These are phyloP conservation scores for Ophiocordyceps sinensis DNA, from an alignment of 2,329 filamentous ascomycete genomes.

Conservation along the genomic window DNA sequence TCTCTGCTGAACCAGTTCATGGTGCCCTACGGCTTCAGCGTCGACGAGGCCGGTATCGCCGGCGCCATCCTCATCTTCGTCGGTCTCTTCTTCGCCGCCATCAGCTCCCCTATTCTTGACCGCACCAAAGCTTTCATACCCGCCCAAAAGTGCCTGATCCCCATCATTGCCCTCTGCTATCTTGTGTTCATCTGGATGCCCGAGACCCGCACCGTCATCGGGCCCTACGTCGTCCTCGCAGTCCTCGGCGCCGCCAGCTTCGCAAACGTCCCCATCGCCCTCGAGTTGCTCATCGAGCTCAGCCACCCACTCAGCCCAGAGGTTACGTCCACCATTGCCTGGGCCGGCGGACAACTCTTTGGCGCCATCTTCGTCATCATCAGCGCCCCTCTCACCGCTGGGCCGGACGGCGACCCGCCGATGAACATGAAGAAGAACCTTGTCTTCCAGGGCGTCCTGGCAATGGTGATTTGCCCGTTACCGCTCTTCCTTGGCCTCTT, in stretches of 20 bases:
- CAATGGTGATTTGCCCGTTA: constrained; percentile 47
- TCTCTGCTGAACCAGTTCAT: constrained; percentile 85
- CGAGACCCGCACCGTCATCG: constrained; percentile 41
- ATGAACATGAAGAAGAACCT: constrained; percentile 61
- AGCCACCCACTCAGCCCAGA: constrained; percentile 80
- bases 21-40: constrained; percentile 67
- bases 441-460: constrained; percentile 65
- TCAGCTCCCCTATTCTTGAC: constrained; percentile 72
- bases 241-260: constrained; percentile 71
- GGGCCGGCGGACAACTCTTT: constrained; percentile 74
- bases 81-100: constrained; percentile 62
- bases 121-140: constrained; percentile 65
- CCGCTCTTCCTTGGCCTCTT: constrained; percentile 58
- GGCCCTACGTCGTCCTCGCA: constrained; percentile 61
- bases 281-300: constrained; percentile 80
- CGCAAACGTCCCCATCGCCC: constrained; percentile 63
- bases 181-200: constrained; percentile 70
- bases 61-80: constrained; percentile 83
- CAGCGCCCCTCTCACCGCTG: constrained; percentile 57
- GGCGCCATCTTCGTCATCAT: constrained; percentile 76
- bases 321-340: constrained; percentile 68
- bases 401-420: constrained; percentile 39
- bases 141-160: constrained; percentile 59
- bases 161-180: constrained; percentile 59
- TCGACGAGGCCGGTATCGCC: constrained; percentile 76